Evolutionary conservation across 768 basidiomycete genomes (phyloP).

Genomic region (Vishniacozyma victoriae): DNA sequence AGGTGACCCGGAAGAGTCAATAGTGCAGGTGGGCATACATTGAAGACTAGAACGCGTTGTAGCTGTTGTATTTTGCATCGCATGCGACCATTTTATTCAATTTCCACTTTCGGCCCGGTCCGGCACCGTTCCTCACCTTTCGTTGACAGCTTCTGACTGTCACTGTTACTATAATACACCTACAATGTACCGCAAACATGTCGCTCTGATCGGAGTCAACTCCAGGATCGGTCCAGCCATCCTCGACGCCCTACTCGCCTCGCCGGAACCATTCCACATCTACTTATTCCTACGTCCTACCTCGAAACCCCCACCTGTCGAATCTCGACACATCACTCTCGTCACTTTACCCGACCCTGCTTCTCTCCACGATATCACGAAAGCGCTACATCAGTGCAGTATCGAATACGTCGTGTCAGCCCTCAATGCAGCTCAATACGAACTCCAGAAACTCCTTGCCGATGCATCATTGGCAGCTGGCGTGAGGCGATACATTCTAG

Average conservation of each 20-base stretch:
- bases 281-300: not conserved
- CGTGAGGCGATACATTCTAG: constrained; percentile 6
- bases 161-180: too few relatives aligned
- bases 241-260: not conserved
- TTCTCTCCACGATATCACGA: constrained; percentile 12
- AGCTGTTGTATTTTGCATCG: too few relatives aligned
- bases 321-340: not conserved
- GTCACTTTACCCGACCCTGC: not conserved
- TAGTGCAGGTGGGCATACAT: too few relatives aligned
- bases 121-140: too few relatives aligned
- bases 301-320: not conserved
- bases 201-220: not conserved
- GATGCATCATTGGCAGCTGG: constrained; percentile 11
- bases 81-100: too few relatives aligned
- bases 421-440: constrained; percentile 2
- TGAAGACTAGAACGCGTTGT: too few relatives aligned
- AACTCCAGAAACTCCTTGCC: constrained; percentile 5
- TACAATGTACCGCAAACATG: not conserved
- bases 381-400: constrained; percentile 10
- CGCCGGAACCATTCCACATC: not conserved
- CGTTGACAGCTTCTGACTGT: too few relatives aligned
- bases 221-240: not conserved
- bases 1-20: too few relatives aligned
- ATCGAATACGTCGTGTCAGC: constrained; percentile 10
- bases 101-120: too few relatives aligned